Percentiles rank a stretch among this genome's conserved stretches.
phyloP scores from a whole-genome alignment of 2,329 filamentous ascomycete genomes.

The Cytospora paraplurivora region DNA sequence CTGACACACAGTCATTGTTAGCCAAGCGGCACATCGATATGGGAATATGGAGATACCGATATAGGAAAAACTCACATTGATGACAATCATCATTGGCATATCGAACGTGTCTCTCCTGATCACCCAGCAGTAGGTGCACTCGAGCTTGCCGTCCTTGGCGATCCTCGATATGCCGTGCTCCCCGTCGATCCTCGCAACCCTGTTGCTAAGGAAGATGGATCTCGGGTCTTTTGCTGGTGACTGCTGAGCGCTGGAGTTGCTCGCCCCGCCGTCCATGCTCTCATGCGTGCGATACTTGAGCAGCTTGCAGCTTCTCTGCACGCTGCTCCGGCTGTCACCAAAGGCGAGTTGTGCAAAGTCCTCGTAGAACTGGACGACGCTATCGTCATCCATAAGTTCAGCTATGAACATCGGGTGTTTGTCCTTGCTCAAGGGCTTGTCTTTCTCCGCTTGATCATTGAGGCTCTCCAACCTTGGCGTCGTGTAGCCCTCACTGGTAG shows the following conservation, averaged over 20 bases:
- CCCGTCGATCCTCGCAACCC: slow-evolving; percentile 65
- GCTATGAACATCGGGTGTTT: slow-evolving; percentile 85
- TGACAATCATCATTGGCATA: slow-evolving; percentile 97
- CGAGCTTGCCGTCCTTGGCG: slow-evolving; percentile 85
- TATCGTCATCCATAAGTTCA: slow-evolving; percentile 90
- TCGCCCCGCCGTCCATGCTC: slow-evolving; percentile 42
- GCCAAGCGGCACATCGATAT: too few relatives aligned
- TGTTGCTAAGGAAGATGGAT: slow-evolving; percentile 57
- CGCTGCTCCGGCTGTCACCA: slow-evolving; percentile 83
- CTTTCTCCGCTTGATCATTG: slow-evolving; percentile 41
- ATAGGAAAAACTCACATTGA: slow-evolving; percentile 79
- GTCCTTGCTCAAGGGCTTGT: slow-evolving; percentile 48
- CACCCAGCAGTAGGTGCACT: slow-evolving; percentile 96
- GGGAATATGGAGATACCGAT: slow-evolving; percentile 58
- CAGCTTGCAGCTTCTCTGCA: slow-evolving; percentile 80
- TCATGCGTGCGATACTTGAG: slow-evolving; percentile 87
- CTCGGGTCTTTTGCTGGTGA: slow-evolving; percentile 50
- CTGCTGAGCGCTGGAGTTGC: slow-evolving; percentile 36
- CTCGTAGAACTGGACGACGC: slow-evolving; percentile 91
- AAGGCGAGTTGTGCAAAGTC: slow-evolving; percentile 93
- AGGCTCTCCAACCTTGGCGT: slow-evolving; percentile 55
- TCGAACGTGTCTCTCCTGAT: slow-evolving; percentile 97
- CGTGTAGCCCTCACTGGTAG: slow-evolving; percentile 46
- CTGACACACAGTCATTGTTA: slow-evolving; percentile 37
- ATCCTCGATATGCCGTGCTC: slow-evolving; percentile 81